These are phyloP conservation scores for Arthromyces matolae DNA, from an alignment of 768 basidiomycete genomes.

Conservation along the genomic window DNA sequence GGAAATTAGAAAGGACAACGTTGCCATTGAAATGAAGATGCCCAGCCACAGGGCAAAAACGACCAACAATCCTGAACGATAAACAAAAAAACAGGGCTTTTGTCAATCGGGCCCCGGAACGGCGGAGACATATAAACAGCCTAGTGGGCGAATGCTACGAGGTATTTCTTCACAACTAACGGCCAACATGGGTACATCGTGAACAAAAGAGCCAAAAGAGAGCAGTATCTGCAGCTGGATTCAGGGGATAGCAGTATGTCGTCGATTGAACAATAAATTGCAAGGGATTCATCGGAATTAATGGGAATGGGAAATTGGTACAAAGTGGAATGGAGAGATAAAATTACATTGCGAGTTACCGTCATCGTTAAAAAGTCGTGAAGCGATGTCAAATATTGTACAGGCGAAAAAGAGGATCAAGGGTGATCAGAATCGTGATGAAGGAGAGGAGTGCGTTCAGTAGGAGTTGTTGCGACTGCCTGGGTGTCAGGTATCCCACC, in stretches of 20 bases:
- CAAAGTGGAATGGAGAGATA: not conserved
- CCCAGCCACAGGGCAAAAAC: not conserved
- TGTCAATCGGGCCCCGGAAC: too few relatives aligned
- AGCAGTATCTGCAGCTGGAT: not conserved
- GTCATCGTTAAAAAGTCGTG: constrained; percentile 15
- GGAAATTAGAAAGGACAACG: not conserved
- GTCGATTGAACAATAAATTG: too few relatives aligned
- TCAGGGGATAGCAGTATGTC: too few relatives aligned
- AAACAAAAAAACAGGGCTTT: too few relatives aligned
- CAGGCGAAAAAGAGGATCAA: constrained; percentile 4
- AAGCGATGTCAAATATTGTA: constrained; percentile 6
- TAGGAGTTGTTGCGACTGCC: constrained; percentile 20
- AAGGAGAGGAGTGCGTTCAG: constrained; percentile 40
- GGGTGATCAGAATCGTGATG: constrained; percentile 13
- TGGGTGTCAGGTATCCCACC: constrained; percentile 9
- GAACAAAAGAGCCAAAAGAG: not conserved
- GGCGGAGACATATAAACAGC: too few relatives aligned
- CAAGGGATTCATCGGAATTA: too few relatives aligned
- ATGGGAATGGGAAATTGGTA: not conserved
- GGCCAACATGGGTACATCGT: too few relatives aligned
- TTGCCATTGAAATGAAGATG: not conserved
- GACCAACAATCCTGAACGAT: not conserved
- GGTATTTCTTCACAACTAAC: too few relatives aligned
- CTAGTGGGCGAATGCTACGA: too few relatives aligned
- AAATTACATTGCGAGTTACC: constrained; percentile 19